phyloP scores from a whole-genome alignment of 83 land plant genomes.

The Thuja plicata region DNA sequence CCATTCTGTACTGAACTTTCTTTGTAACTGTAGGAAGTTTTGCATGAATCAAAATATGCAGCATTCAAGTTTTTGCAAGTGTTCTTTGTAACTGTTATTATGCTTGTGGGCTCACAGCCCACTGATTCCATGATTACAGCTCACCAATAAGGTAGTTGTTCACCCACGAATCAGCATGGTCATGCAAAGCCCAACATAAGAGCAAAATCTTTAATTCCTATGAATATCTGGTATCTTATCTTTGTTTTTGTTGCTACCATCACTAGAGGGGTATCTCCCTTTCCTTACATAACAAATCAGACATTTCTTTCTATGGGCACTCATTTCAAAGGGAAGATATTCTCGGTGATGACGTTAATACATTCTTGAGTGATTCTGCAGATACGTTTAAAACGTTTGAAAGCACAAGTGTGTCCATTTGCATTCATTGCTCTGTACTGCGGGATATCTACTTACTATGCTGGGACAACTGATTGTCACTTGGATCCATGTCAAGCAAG shows the following conservation, averaged over 20 bases:
- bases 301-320: constrained; percentile 66
- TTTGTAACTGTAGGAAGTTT: too few relatives aligned
- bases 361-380: constrained; percentile 63
- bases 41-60: too few relatives aligned
- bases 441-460: constrained; percentile 72
- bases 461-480: constrained; percentile 53
- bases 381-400: constrained; percentile 47
- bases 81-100: too few relatives aligned
- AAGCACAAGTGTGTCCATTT: constrained; percentile 56
- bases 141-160: too few relatives aligned
- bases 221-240: constrained; percentile 64
- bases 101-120: too few relatives aligned
- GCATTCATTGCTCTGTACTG: constrained; percentile 71
- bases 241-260: constrained; percentile 59
- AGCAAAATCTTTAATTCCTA: constrained; percentile 49
- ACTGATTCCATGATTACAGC: too few relatives aligned
- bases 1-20: too few relatives aligned
- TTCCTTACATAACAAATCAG: constrained; percentile 64
- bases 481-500: constrained; percentile 22
- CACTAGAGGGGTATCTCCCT: constrained; percentile 71
- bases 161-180: constrained; percentile 3
- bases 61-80: too few relatives aligned
- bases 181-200: constrained; percentile 36
- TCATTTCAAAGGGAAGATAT: constrained; percentile 84
- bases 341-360: constrained; percentile 67